Evolutionary conservation across 2,329 filamentous ascomycete species (phyloP).

Genomic region (Periglandula ipomoeae): DNA sequence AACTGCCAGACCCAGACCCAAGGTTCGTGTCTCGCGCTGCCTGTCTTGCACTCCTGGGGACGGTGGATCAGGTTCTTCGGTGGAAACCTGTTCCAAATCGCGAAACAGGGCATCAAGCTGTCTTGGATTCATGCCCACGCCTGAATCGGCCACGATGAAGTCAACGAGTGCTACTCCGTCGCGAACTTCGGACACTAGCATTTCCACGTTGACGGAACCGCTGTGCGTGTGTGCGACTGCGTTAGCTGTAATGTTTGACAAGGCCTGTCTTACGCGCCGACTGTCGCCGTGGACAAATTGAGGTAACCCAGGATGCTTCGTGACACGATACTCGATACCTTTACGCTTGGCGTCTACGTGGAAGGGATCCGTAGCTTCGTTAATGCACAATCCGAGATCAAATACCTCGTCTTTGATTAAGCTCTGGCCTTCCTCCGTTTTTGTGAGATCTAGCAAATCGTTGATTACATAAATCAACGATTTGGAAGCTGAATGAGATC

Average conservation of each 20-base stretch:
- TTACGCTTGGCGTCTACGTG: conserved; percentile 67
- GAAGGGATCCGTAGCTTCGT: conserved; percentile 71
- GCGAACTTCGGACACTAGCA: conserved; percentile 48
- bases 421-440: conserved; percentile 72
- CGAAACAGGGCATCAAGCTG: conserved; percentile 48
- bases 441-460: conserved; percentile 79
- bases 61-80: conserved; percentile 28
- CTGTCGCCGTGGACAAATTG: conserved; percentile 67
- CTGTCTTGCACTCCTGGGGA: conserved; percentile 18
- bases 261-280: conserved; percentile 68
- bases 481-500: conserved; percentile 84
- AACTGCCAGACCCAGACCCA: conserved; percentile 78
- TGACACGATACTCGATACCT: conserved; percentile 58
- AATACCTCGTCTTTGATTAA: conserved; percentile 76
- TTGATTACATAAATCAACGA: conserved; percentile 93
- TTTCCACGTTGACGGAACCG: conserved; percentile 62
- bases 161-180: conserved; percentile 57
- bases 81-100: conserved; percentile 49
- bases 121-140: conserved; percentile 58
- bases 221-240: conserved; percentile 67
- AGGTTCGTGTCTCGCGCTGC: conserved; percentile 31
- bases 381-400: conserved; percentile 59
- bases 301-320: conserved; percentile 60
- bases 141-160: conserved; percentile 67
- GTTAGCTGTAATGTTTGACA: conserved; percentile 77